These are phyloP conservation scores for Sphagnum tenellum DNA, from an alignment of 225 moss, liverwort and hornwort species.

Conservation along the genomic window DNA sequence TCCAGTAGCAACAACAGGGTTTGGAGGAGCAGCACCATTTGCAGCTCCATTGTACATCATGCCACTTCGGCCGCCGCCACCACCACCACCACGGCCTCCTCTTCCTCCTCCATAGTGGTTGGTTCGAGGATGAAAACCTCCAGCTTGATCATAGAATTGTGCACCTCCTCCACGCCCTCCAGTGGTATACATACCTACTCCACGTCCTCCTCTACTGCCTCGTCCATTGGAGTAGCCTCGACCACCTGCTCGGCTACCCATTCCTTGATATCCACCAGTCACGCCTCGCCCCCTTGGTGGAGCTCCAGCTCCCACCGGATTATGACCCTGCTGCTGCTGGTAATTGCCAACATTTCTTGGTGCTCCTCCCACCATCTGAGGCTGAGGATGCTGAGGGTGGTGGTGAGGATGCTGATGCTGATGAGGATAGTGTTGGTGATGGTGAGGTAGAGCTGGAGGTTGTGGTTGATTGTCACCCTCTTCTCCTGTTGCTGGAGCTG, in stretches of 20 bases:
- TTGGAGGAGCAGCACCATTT: conserved; percentile 39
- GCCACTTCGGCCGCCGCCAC: conserved; percentile 52
- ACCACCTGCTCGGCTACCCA: conserved; percentile 49
- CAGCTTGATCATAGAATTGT: conserved; percentile 66
- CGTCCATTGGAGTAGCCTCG: conserved; percentile 56
- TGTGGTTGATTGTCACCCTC: conserved; percentile 10
- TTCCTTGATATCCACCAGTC: conserved; percentile 59
- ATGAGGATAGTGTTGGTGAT: conserved; percentile 22
- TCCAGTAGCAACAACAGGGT: conserved; percentile 34
- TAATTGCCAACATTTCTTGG: conserved; percentile 33
- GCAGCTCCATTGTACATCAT: conserved; percentile 47
- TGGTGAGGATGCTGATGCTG: conserved; percentile 14
- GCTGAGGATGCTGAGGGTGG: conserved; percentile 13
- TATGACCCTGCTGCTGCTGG: conserved; percentile 35
- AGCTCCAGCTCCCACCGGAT: conserved; percentile 20
- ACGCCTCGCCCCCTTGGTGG: conserved; percentile 42
- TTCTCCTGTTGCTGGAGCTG: conserved; percentile 17
- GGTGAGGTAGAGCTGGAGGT: conserved; percentile 12
- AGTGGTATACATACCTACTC: conserved; percentile 54
- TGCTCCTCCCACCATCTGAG: conserved; percentile 14
- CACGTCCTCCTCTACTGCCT: conserved; percentile 45
- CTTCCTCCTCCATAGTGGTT: conserved; percentile 52
- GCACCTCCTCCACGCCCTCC: conserved; percentile 46
- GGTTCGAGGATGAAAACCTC: conserved; percentile 49
- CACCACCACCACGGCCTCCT: conserved; percentile 7